Evolutionary conservation across 129 eudicot genomes (phyloP), one percentile per base, ranked within the genome.

Genomic region (Escallonia rubra): DNA sequence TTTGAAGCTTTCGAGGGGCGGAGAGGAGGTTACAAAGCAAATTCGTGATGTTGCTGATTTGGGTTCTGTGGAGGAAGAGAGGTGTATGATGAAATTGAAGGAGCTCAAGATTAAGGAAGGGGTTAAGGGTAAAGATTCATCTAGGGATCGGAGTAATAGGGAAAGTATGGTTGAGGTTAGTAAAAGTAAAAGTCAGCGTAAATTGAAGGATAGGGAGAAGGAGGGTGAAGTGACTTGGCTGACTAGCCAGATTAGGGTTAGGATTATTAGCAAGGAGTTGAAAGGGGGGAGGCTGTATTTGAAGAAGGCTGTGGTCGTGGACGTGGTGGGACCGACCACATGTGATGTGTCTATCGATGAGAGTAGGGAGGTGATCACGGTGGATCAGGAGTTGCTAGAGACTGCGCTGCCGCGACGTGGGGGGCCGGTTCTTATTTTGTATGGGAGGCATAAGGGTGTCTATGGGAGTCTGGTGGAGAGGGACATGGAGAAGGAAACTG

Each of bases 331-430:
- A 34, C 97, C 96, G 4, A 80, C 82, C 3, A 79, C 73, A 2
- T 94, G 99, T 77, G 95, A 94, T 70, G 68, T 94, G 41, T 71
- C 79, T 2, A 87, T 94, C 82, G 99, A 94, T 75, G 83, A 83
- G 1, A 71, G 85, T 58, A 69, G 84, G 71, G 96, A 89, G 76
- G 58, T 94, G 68, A 63, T 94, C 34, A 97, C 88, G 2, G 93
- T 94, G 44, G 88, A 85, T 2, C 93, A 94, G 46, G 89, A 81
- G 56, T 76, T 70, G 15, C 82, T 94, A 9, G 97, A 94, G 78
- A 86, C 95, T 72, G 97, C 88, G 4, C 72, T 89, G 5, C 99
- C 99, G 3, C 70, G 73, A 43, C 81, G 88, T 49, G 99, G 99
- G 8, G 99, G 96, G 3, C 86, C 86, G 11, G 96, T 89, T 58